phyloP scores from a whole-genome alignment of 208 protist genomes.

The Leishmania turanica region DNA sequence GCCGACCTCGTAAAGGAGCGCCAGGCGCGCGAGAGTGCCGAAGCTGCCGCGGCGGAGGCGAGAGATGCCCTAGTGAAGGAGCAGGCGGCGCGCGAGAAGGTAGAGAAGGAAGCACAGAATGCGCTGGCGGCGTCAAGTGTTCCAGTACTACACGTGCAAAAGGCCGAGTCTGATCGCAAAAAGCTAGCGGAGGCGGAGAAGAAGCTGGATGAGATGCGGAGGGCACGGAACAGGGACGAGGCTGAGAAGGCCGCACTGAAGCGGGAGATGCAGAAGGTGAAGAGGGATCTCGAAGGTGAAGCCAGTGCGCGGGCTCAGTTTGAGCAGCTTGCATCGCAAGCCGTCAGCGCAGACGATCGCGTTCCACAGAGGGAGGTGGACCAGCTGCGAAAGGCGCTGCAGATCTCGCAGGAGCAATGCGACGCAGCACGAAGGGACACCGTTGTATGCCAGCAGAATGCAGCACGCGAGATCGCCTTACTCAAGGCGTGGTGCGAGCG shows the following conservation, averaged over 20 bases:
- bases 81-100: constrained; percentile 42
- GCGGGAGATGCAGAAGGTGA: constrained; percentile 29
- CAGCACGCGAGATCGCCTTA: constrained; percentile 44
- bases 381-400: constrained; percentile 24
- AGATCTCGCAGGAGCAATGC: constrained; percentile 24
- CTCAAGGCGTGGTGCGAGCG: constrained; percentile 54
- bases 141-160: constrained; percentile 13
- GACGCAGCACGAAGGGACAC: constrained; percentile 16
- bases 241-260: constrained; percentile 30
- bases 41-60: constrained; percentile 15
- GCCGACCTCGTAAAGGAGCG: constrained; percentile 39
- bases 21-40: constrained; percentile 26
- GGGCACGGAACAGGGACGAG: constrained; percentile 34
- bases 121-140: constrained; percentile 2
- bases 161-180: constrained; percentile 18
- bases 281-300: constrained; percentile 36
- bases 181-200: constrained; percentile 36
- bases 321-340: constrained; percentile 44
- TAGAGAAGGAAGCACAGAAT: constrained; percentile 29
- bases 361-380: constrained; percentile 38
- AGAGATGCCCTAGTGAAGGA: constrained; percentile 27
- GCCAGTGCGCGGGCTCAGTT: constrained; percentile 35
- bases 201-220: constrained; percentile 28
- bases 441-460: constrained; percentile 25
- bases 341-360: constrained; percentile 28